A percentile compares a stretch with the other conserved stretches of the same genome.
Evolutionary conservation across 352 stramenopile genomes (phyloP).

Genomic region (Globisporangium apiculatum): DNA sequence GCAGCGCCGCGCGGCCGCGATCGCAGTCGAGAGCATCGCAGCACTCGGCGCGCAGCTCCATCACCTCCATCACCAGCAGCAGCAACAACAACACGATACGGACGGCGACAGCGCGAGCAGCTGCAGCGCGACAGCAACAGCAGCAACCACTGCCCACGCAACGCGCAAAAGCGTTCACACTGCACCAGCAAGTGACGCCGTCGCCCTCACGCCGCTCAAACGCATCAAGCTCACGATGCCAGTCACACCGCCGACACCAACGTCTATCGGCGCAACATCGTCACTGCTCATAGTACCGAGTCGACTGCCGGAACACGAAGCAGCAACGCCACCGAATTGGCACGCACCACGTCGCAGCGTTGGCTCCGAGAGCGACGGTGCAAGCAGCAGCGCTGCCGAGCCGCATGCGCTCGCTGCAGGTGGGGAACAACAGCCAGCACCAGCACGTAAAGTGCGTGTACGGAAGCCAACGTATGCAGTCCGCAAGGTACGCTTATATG

Average conservation of each 20-base stretch:
- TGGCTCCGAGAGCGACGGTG: constrained; percentile 10
- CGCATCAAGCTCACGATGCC: not conserved
- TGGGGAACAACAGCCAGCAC: not conserved
- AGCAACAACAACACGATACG: not conserved
- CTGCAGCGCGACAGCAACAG: not conserved
- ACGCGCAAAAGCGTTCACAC: too few relatives aligned
- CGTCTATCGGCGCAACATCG: not conserved
- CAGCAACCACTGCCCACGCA: not conserved
- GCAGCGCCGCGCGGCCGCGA: constrained; percentile 7
- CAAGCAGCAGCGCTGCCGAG: constrained; percentile 9
- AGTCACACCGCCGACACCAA: not conserved
- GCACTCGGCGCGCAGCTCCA: constrained; percentile 4
- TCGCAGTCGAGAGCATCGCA: constrained; percentile 11
- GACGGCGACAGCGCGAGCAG: not conserved
- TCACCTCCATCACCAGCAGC: not conserved
- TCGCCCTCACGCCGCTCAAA: not conserved
- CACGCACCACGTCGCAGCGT: constrained; percentile 4
- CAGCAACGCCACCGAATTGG: too few relatives aligned
- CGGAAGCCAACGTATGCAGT: constrained; percentile 16
- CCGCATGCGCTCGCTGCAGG: not conserved
- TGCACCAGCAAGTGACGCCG: too few relatives aligned
- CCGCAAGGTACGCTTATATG: constrained; percentile 6
- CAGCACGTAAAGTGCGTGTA: constrained; percentile 12
- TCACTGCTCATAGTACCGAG: too few relatives aligned
- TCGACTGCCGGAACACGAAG: too few relatives aligned